These are phyloP conservation scores for Royoungia palumana DNA, from an alignment of 768 basidiomycete species.

Conservation along the genomic window DNA sequence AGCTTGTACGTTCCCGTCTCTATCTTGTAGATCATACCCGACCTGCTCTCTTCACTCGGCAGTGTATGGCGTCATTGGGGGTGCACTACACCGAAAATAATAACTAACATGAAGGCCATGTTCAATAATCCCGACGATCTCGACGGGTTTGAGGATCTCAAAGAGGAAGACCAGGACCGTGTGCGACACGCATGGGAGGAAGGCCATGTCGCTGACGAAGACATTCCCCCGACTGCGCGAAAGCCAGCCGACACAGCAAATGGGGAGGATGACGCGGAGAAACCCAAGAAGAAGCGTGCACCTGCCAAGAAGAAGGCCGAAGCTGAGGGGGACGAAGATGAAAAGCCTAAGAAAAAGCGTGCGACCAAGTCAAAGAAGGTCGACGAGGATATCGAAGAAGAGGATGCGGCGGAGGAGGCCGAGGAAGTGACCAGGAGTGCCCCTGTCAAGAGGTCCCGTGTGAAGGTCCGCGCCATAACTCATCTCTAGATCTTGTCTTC, in stretches of 20 bases:
- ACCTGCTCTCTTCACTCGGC: not conserved
- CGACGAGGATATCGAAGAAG: conserved; percentile 34
- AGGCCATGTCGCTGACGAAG: conserved; percentile 78
- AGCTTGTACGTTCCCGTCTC: conserved; percentile 49
- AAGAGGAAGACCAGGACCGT: conserved; percentile 64
- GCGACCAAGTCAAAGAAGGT: conserved; percentile 30
- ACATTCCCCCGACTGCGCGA: conserved; percentile 71
- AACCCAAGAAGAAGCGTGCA: conserved; percentile 51
- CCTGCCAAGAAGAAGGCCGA: conserved; percentile 35
- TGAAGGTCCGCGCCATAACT: conserved; percentile 31
- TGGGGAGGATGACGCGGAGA: conserved; percentile 49
- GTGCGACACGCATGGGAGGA: conserved; percentile 70
- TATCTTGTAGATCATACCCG: not conserved
- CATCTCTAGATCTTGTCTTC: conserved; percentile 8
- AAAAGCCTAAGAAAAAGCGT: conserved; percentile 36
- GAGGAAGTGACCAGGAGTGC: conserved; percentile 32
- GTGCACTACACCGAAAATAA: conserved; percentile 66
- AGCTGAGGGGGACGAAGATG: conserved; percentile 34
- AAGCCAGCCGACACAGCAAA: conserved; percentile 52
- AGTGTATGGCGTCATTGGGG: conserved; percentile 93
- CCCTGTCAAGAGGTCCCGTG: conserved; percentile 33
- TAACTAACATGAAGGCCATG: conserved; percentile 65
- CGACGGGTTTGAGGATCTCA: conserved; percentile 81
- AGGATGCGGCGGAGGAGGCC: conserved; percentile 30
- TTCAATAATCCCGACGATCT: conserved; percentile 62